Evolutionary conservation across 495 filamentous ascomycete genomes (phyloP).

Genomic region (Entonaema liquescens): DNA sequence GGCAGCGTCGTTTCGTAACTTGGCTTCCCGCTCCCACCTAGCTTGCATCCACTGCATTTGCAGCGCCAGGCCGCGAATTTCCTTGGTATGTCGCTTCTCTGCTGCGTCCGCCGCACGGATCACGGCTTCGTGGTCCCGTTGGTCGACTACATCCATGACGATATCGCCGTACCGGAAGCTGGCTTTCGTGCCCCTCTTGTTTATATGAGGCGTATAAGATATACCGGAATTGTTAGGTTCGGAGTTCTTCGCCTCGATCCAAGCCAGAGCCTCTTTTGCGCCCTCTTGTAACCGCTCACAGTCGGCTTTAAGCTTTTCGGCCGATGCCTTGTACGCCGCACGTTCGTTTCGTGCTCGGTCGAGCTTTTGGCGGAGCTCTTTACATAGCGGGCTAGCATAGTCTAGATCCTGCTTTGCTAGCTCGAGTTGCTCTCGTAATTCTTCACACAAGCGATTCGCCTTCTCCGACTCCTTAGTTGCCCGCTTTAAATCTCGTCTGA

Average conservation of each 20-base stretch:
- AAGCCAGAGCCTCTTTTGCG: conserved; percentile 37
- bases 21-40: conserved; percentile 77
- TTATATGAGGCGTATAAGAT: conserved; percentile 31
- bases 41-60: conserved; percentile 91
- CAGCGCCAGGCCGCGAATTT: conserved; percentile 82
- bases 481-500: conserved; percentile 55
- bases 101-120: conserved; percentile 60
- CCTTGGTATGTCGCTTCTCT: conserved; percentile 74
- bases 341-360: conserved; percentile 57
- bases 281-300: conserved; percentile 49
- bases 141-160: conserved; percentile 47
- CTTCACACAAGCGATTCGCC: conserved; percentile 35
- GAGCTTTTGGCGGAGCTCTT: conserved; percentile 54
- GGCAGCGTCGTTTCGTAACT: conserved; percentile 76
- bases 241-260: conserved; percentile 51
- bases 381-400: conserved; percentile 27
- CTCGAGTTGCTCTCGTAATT: conserved; percentile 36
- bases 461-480: conserved; percentile 41
- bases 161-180: conserved; percentile 48
- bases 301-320: conserved; percentile 54
- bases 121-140: conserved; percentile 51
- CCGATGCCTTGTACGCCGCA: conserved; percentile 53
- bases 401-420: conserved; percentile 42
- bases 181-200: conserved; percentile 39
- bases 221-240: conserved; percentile 41